These are phyloP conservation scores for Paramecium tetraurelia DNA, from an alignment of 73 alveolate genomes.

Conservation along the genomic window DNA sequence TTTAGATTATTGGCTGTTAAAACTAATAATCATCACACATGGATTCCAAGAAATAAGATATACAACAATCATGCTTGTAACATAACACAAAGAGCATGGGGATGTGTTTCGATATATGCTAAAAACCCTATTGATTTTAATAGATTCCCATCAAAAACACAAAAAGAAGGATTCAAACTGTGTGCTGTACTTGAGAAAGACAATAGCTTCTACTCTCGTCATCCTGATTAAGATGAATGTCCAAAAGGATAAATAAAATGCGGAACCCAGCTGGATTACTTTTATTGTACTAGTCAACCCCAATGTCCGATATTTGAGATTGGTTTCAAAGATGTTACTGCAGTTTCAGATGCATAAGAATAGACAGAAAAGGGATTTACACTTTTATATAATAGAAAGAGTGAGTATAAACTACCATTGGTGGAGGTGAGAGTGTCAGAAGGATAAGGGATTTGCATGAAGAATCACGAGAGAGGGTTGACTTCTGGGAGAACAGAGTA, in stretches of 20 bases:
- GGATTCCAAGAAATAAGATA: neutral
- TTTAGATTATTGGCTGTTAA: neutral
- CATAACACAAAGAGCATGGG: neutral
- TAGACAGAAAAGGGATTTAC: neutral
- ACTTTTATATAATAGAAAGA: neutral
- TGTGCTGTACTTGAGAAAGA: neutral
- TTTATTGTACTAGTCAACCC: neutral
- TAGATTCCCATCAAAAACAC: neutral
- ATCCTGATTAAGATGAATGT: neutral
- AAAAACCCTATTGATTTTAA: neutral
- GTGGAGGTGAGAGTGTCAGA: neutral
- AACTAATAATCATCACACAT: neutral
- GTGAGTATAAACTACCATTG: neutral
- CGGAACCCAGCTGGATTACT: neutral
- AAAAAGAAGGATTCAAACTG: neutral
- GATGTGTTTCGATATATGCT: neutral
- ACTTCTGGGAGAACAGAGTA: neutral
- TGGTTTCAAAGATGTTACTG: neutral
- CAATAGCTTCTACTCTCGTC: neutral
- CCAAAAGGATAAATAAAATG: neutral
- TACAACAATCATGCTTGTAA: constrained; percentile 37
- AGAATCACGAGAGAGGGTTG: neutral
- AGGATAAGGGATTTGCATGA: constrained; percentile 19
- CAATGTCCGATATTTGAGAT: neutral
- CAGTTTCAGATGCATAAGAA: neutral